Percentiles rank a stretch among this genome's conserved stretches.
These are phyloP conservation scores for Metschnikowia similis DNA, from an alignment of 805 yeast genomes.

Conservation along the genomic window DNA sequence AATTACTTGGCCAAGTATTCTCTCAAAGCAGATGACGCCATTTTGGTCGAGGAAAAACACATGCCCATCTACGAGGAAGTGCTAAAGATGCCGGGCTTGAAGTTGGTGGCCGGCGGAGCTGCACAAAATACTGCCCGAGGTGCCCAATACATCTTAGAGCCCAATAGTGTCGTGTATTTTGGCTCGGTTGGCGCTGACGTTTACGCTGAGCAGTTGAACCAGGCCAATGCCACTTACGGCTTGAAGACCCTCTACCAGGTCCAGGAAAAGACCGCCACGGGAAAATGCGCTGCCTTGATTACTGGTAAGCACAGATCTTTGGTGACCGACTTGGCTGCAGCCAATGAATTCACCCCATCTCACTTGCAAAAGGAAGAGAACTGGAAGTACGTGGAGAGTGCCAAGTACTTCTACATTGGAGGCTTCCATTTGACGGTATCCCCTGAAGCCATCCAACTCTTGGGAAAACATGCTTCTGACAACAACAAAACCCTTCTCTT, in stretches of 20 bases:
- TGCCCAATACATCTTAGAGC: slow-evolving; percentile 88
- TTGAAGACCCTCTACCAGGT: slow-evolving; percentile 82
- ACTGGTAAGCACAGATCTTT: slow-evolving; percentile 85
- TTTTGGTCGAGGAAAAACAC: slow-evolving; percentile 79
- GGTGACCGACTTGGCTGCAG: slow-evolving; percentile 96
- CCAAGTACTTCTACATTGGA: slow-evolving; percentile 84
- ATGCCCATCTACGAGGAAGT: slow-evolving; percentile 83
- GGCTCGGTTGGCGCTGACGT: slow-evolving; percentile 96
- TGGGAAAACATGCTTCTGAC: slow-evolving; percentile 90
- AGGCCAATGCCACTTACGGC: slow-evolving; percentile 87
- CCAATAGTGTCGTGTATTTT: slow-evolving; percentile 79
- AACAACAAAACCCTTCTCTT: slow-evolving; percentile 71
- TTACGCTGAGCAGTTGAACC: slow-evolving; percentile 72
- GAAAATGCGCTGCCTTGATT: slow-evolving; percentile 96
- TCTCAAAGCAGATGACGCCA: slow-evolving; percentile 90
- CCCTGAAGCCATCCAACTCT: slow-evolving; percentile 84
- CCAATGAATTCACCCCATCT: slow-evolving; percentile 88
- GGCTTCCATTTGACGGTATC: slow-evolving; percentile 99
- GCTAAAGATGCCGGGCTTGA: slow-evolving; percentile 54
- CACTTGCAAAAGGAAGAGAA: slow-evolving; percentile 87
- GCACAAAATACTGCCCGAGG: slow-evolving; percentile 99
- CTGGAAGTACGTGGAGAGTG: slow-evolving; percentile 81
- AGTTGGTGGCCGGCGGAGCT: slow-evolving; percentile 96
- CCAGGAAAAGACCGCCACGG: slow-evolving; percentile 75
- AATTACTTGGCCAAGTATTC: slow-evolving; percentile 75